These are phyloP conservation scores for Yamadazyma spencermartinsiae DNA, from an alignment of 1,139 yeast species.

Conservation along the genomic window DNA sequence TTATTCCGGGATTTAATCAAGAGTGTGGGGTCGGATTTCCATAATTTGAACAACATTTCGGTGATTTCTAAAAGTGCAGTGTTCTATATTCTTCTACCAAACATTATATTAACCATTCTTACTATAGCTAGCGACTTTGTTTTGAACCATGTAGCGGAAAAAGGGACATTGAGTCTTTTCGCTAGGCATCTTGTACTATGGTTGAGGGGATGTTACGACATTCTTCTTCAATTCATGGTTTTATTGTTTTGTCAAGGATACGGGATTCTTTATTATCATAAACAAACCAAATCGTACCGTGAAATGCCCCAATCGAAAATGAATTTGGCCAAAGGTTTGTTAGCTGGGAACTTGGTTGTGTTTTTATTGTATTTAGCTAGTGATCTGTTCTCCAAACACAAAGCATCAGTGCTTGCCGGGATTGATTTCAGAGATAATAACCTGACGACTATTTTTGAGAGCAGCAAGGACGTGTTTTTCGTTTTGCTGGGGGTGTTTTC, in stretches of 20 bases:
- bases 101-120: conserved; percentile 14
- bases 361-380: conserved; percentile 2
- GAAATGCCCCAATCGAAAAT: conserved; percentile 24
- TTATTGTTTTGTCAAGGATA: conserved; percentile 41
- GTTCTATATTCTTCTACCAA: conserved; percentile 31
- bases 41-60: conserved; percentile 33
- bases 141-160: conserved; percentile 18
- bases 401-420: conserved; percentile 3
- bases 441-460: background rate
- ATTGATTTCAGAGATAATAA: background rate
- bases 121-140: conserved; percentile 17
- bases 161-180: conserved; percentile 5
- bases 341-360: conserved; percentile 13
- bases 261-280: conserved; percentile 37
- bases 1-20: conserved; percentile 30
- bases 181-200: conserved; percentile 1
- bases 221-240: conserved; percentile 16
- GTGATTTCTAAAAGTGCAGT: conserved; percentile 35
- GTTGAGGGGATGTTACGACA: conserved; percentile 5
- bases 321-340: conserved; percentile 20
- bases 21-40: conserved; percentile 30
- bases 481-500: conserved; percentile 9
- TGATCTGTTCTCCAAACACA: background rate
- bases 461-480: background rate
- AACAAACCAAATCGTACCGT: conserved; percentile 28